Percentiles rank a stretch among this genome's conserved stretches.
These are phyloP conservation scores for Phycomyces nitens DNA, from an alignment of 192 early-diverging fungal genomes.

Conservation along the genomic window DNA sequence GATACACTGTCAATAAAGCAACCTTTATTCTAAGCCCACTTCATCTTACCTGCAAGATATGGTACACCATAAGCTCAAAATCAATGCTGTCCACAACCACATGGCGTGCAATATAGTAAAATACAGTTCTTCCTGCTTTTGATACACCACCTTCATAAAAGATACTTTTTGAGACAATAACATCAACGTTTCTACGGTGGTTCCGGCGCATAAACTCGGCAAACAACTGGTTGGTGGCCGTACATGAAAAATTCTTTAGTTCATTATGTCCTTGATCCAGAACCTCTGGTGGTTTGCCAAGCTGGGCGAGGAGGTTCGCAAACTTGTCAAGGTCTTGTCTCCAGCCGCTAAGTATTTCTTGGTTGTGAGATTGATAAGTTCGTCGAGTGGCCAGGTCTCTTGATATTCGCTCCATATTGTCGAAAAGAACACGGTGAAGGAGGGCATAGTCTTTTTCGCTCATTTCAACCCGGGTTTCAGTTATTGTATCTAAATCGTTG, in stretches of 20 bases:
- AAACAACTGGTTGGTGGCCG: constrained; percentile 24
- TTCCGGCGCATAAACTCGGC: constrained; percentile 54
- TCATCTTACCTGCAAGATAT: constrained; percentile 41
- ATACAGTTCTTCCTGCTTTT: constrained; percentile 61
- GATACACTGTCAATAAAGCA: not conserved
- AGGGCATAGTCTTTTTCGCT: constrained; percentile 13
- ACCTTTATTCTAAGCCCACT: too few species aligned
- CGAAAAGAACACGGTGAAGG: constrained; percentile 57
- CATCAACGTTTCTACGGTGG: constrained; percentile 42
- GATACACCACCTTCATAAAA: constrained; percentile 65
- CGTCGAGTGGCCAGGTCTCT: constrained; percentile 48
- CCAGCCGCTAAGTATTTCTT: constrained; percentile 1
- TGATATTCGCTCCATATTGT: constrained; percentile 62
- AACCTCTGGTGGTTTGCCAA: constrained; percentile 63
- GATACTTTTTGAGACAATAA: constrained; percentile 52
- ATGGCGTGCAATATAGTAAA: constrained; percentile 66
- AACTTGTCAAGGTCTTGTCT: constrained; percentile 44
- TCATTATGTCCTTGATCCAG: not conserved
- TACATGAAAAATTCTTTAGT: constrained; percentile 4
- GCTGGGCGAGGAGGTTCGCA: constrained; percentile 61
- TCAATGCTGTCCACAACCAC: constrained; percentile 60
- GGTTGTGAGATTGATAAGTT: not conserved
- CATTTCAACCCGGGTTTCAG: constrained; percentile 11
- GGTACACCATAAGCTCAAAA: constrained; percentile 64
- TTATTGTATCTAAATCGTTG: not conserved